Base-by-base conservation (phyloP, 345 rosid species). In the Firmiana major region DNA sequence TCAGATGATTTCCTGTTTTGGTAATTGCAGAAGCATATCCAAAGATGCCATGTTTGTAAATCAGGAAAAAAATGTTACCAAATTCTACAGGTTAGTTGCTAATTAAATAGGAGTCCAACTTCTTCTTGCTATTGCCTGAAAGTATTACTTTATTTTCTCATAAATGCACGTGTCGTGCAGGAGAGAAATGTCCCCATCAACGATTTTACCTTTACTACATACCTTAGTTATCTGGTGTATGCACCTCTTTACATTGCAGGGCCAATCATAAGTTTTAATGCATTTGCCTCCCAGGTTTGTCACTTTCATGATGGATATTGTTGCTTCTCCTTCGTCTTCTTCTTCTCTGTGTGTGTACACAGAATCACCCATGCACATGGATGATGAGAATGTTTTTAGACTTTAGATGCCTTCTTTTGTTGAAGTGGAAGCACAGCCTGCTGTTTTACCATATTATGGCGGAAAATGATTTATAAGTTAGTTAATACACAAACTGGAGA, bases 191-290 rank as follows among this genome's bases (percentile, higher is more conserved):
- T 78, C 38, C 78, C 59, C 24, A 85, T 71, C 72, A 85, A 78
- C 42, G 78, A 76, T 65, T 90, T 82, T 77, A 79, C 89, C 68
- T 84, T 89, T 67, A 76, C 73, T 77, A 75, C 84, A 63, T 95
- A 95, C 88, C 90, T 95, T 26, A 85, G 90, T 75, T 93, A 93
- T 87, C 82, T 95, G 97, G 83, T 92, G 48, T 93, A 90, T 86
- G 94, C 97, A 49, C 98, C 99, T 1, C 88, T 95, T 63, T 95
- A 93, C 82, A 83, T 95, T 84, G 93, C 97, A 26, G 99, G 99
- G 21, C 99, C 97, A 79, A 89, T 93, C 77, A 84, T 90, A 74
- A 90, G 92, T 87, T 95, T 95, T 87, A 95, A 95, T 81, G 92
- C 97, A 77, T 93, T 92, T 84, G 91, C 89, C 54, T 92, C 97